Percentiles rank a stretch among this genome's conserved stretches.
These are phyloP conservation scores for Pichia deserticola DNA, from an alignment of 805 yeast genomes.

Conservation along the genomic window DNA sequence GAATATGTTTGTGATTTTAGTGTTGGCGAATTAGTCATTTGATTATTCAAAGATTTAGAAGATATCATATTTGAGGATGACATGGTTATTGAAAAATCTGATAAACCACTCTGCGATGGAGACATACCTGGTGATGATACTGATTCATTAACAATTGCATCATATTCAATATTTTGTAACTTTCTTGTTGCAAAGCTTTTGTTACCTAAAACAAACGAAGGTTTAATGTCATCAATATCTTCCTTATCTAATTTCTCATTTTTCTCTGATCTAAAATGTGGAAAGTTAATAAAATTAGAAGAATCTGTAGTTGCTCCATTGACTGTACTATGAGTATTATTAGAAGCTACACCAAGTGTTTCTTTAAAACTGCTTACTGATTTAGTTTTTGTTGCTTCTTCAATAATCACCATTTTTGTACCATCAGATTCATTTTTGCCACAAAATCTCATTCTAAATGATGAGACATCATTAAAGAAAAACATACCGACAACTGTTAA, in stretches of 20 bases:
- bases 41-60: neutral
- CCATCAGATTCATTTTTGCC: slow-evolving; percentile 8
- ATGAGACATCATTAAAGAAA: slow-evolving; percentile 35
- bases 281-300: neutral
- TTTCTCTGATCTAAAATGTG: slow-evolving; percentile 7
- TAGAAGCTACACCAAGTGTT: neutral
- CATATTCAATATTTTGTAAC: slow-evolving; percentile 20
- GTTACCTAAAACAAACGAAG: slow-evolving; percentile 19
- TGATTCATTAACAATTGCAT: slow-evolving; percentile 14
- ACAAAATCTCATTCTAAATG: slow-evolving; percentile 26
- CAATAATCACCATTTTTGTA: slow-evolving; percentile 21
- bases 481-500: slow-evolving; percentile 44
- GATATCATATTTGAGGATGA: neutral
- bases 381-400: slow-evolving; percentile 13
- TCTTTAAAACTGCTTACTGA: neutral
- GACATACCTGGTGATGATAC: neutral
- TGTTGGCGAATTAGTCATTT: neutral
- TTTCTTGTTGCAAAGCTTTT: slow-evolving; percentile 26
- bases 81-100: neutral
- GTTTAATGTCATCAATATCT: slow-evolving; percentile 14
- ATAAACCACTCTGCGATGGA: neutral
- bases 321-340: neutral
- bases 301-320: neutral
- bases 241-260: neutral
- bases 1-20: neutral